Conservation (phyloP, 2,329 filamentous ascomycete genomes). For the Fusarium kyushuense region DNA sequence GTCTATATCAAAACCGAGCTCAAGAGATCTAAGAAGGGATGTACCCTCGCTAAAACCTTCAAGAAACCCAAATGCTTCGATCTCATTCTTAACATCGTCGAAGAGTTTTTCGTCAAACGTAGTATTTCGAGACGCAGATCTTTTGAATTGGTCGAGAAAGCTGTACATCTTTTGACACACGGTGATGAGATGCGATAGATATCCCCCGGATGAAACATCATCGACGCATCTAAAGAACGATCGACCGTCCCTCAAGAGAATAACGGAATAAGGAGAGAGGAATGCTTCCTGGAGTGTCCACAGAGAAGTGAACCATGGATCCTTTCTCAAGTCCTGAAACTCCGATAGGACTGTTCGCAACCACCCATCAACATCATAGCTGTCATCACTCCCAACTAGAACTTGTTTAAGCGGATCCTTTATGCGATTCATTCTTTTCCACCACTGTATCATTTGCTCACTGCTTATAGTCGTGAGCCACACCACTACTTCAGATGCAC, state of each 20-base stretch:
- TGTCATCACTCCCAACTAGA: not conserved
- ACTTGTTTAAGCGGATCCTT: not conserved
- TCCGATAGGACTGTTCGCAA: accelerated
- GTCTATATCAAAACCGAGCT: not conserved
- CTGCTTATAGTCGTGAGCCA: not conserved
- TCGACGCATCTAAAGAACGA: not conserved
- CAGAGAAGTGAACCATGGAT: not conserved
- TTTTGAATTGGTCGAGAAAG: not conserved
- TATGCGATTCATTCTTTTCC: not conserved
- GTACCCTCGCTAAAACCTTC: not conserved
- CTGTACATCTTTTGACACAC: not conserved
- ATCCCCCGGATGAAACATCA: not conserved
- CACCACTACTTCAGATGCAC: not conserved
- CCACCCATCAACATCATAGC: not conserved
- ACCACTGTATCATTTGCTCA: not conserved
- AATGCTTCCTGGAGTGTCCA: not conserved
- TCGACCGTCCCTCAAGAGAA: not conserved
- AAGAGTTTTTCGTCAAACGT: not conserved
- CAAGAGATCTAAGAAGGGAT: not conserved
- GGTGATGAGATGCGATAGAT: accelerated
- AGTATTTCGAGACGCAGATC: not conserved
- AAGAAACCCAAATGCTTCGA: not conserved
- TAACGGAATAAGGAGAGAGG: not conserved
- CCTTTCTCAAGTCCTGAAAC: not conserved
- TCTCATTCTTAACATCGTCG: not conserved